A percentile compares a stretch with the other conserved stretches of the same genome.
Evolutionary conservation across 148 eudicot genomes (phyloP).

Genomic region (Oxyria digyna): DNA sequence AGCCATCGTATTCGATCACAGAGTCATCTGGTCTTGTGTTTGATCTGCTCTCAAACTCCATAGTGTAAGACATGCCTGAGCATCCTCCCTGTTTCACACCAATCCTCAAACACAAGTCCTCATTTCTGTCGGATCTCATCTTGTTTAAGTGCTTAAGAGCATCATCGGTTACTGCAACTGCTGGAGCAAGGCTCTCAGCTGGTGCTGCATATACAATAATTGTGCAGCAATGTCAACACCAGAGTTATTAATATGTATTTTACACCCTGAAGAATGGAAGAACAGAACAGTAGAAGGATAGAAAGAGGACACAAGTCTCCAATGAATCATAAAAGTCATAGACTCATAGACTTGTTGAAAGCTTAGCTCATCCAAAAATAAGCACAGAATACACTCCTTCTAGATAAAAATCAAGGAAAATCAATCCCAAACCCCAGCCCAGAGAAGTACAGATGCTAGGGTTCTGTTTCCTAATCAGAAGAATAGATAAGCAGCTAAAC

Average conservation of each 20-base stretch:
- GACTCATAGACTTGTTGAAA: neutral
- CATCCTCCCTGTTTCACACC: slow-evolving; percentile 99
- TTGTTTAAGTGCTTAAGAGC: slow-evolving; percentile 82
- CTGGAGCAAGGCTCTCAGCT: slow-evolving; percentile 64
- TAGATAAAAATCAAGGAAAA: neutral
- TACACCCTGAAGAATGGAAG: neutral
- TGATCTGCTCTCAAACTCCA: slow-evolving; percentile 89
- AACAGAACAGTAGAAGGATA: neutral
- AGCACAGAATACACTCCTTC: neutral
- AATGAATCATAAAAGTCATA: neutral
- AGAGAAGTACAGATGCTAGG: neutral
- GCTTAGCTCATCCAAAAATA: neutral
- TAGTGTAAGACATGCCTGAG: slow-evolving; percentile 93
- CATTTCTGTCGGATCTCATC: slow-evolving; percentile 60
- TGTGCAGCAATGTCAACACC: neutral
- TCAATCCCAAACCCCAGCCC: neutral
- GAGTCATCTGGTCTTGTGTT: slow-evolving; percentile 74
- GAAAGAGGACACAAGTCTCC: too few relatives aligned
- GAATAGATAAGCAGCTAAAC: neutral
- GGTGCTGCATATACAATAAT: slow-evolving; percentile 29
- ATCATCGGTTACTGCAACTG: slow-evolving; percentile 64
- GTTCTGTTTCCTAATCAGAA: neutral
- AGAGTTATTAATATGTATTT: neutral
- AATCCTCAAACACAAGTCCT: slow-evolving; percentile 80
- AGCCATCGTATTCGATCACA: slow-evolving; percentile 67